Conservation (phyloP, 1,284 basidiomycete genomes). For the Malassezia dermatis region DNA sequence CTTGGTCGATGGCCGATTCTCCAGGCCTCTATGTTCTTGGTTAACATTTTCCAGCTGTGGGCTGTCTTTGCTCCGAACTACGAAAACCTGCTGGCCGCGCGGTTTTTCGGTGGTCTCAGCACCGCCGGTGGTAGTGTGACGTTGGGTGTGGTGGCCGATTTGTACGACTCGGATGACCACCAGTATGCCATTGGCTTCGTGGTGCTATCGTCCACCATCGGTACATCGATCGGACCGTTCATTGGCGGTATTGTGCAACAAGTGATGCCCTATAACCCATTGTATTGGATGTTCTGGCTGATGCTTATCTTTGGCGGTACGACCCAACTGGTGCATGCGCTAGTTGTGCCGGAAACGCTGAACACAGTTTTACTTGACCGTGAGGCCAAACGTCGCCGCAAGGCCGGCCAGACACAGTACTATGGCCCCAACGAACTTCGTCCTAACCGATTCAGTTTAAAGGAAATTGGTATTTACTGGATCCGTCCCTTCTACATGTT, state of each 20-base stretch:
- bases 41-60: conserved; percentile 48
- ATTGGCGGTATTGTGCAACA: conserved; percentile 34
- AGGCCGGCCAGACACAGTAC: conserved; percentile 40
- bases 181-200: conserved; percentile 45
- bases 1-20: conserved; percentile 45
- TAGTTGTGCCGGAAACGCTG: conserved; percentile 50
- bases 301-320: conserved; percentile 49
- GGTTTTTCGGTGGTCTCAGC: conserved; percentile 47
- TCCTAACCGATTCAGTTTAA: conserved; percentile 44
- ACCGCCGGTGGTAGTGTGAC: conserved; percentile 50
- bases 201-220: conserved; percentile 44
- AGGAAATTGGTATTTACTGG: conserved; percentile 48
- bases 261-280: conserved; percentile 11
- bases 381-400: conserved; percentile 48
- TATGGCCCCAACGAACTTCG: conserved; percentile 50
- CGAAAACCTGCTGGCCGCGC: conserved; percentile 38
- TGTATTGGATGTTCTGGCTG: conserved; percentile 48
- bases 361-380: conserved; percentile 49
- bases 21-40: conserved; percentile 38
- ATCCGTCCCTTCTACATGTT: conserved; percentile 48
- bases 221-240: conserved; percentile 42
- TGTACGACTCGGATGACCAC: conserved; percentile 46
- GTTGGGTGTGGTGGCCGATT: conserved; percentile 49
- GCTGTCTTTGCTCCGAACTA: conserved; percentile 43
- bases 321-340: conserved; percentile 49